phyloP scores from a whole-genome alignment of 495 filamentous ascomycete genomes.

The Penicillium riverlandense region DNA sequence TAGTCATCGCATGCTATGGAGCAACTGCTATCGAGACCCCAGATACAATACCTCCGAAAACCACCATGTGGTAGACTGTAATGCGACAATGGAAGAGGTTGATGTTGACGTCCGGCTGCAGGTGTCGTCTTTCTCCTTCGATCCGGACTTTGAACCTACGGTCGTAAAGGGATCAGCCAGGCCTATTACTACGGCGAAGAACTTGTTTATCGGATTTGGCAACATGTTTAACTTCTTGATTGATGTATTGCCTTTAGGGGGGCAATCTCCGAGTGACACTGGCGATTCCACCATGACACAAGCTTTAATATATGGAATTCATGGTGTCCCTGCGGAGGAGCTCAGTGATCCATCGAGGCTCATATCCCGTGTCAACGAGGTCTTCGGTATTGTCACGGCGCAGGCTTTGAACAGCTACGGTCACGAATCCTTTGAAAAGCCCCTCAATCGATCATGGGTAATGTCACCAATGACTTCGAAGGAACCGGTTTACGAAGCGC shows the following conservation, averaged over 20 bases:
- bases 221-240: no score
- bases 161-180: neutral
- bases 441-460: no score
- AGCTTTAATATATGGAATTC: neutral
- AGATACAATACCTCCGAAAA: neutral
- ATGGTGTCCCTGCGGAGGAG: neutral
- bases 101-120: neutral
- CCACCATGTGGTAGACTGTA: neutral
- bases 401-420: no score
- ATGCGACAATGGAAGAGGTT: neutral
- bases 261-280: neutral
- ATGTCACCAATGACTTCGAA: neutral
- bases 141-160: neutral
- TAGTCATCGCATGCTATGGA: neutral
- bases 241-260: no score
- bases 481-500: constrained; percentile 1
- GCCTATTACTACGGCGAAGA: no score
- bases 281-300: no score
- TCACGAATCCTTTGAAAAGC: no score
- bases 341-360: neutral
- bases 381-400: neutral
- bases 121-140: neutral
- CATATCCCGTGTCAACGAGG: neutral
- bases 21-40: neutral
- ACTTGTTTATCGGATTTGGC: no score